Percentiles rank a stretch among this genome's conserved stretches.
Evolutionary conservation across 495 filamentous ascomycete species (phyloP).

Genomic region (Lasiosphaeris hirsuta): DNA sequence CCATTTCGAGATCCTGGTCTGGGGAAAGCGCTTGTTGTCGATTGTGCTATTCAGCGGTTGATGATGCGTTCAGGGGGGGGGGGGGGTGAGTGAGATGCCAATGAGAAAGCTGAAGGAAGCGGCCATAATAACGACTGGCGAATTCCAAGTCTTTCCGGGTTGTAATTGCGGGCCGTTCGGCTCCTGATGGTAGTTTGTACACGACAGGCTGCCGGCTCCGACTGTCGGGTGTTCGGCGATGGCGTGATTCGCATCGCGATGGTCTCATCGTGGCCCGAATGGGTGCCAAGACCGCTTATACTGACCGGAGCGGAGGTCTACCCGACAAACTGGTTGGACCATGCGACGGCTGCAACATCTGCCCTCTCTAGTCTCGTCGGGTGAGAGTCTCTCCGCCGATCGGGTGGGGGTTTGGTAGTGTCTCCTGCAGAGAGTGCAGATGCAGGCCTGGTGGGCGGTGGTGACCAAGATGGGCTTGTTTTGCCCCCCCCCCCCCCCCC

Average conservation of each 20-base stretch:
- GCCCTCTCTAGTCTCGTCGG: too few relatives aligned
- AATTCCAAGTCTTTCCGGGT: not conserved
- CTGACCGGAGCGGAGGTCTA: not conserved
- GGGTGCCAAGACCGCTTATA: not conserved
- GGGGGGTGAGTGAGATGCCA: too few relatives aligned
- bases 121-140: not conserved
- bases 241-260: slow-evolving; percentile 25
- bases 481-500: too few relatives aligned
- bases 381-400: too few relatives aligned
- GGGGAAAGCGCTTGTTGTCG: not conserved
- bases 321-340: not conserved
- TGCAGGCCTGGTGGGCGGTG: too few relatives aligned
- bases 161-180: not conserved
- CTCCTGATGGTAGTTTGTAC: not conserved
- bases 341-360: too few relatives aligned
- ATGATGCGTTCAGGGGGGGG: too few relatives aligned
- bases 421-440: too few relatives aligned
- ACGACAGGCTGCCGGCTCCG: slow-evolving; percentile 1
- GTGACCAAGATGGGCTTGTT: not conserved
- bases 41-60: not conserved
- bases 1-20: not conserved
- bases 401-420: too few relatives aligned
- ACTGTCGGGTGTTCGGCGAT: slow-evolving; percentile 12
- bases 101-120: too few relatives aligned
- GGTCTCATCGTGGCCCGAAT: slow-evolving; percentile 9